Evolutionary conservation across 345 rosid species (phyloP), one percentile per base, ranked within the genome.

Genomic region (Salix purpurea): DNA sequence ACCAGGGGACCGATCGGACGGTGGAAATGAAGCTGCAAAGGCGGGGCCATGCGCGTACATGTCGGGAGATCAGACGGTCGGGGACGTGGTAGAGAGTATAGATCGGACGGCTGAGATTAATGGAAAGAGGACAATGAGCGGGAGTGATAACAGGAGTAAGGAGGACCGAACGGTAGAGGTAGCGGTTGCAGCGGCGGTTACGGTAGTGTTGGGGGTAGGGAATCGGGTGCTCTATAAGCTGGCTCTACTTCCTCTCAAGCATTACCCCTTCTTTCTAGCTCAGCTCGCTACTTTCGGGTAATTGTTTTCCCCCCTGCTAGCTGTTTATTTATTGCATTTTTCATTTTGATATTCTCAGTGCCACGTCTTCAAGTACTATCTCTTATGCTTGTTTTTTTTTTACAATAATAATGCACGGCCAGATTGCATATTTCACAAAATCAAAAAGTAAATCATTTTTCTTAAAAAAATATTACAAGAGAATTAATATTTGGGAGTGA

Each of bases 251-350:
- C 97, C 98, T 70, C 97, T 94, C 76, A 92, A 89, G 83, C 91
- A 86, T 32, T 90, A 90, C 80, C 98, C 98, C 21, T 94, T 94
- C 91, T 94, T 94, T 82, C 94, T 94, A 80, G 98, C 98, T 18
- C 98, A 94, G 89, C 90, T 94, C 77, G 93, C 98, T 69, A 94
- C 98, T 50, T 83, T 92, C 88, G 97, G 98, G 98, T 94, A 88
- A 56, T 70, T 26, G 50, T 36, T 58, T 71, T 78, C 16, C 44
- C n/a, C 64, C 6, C 4, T 62, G 23, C 52, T 67, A 26, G 24
- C 46, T 28, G 4, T 52, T 64, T 54, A 16, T 44, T 11, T 10
- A 2, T 40, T 40, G 13, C 44, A 2, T 40, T 10, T 40, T 40
- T 11, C 39, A 9, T 18, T 23, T 7, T 48, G 23, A 32, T 21